These are phyloP conservation scores for Eimeria necatrix DNA, from an alignment of 169 alveolate species.

Conservation along the genomic window DNA sequence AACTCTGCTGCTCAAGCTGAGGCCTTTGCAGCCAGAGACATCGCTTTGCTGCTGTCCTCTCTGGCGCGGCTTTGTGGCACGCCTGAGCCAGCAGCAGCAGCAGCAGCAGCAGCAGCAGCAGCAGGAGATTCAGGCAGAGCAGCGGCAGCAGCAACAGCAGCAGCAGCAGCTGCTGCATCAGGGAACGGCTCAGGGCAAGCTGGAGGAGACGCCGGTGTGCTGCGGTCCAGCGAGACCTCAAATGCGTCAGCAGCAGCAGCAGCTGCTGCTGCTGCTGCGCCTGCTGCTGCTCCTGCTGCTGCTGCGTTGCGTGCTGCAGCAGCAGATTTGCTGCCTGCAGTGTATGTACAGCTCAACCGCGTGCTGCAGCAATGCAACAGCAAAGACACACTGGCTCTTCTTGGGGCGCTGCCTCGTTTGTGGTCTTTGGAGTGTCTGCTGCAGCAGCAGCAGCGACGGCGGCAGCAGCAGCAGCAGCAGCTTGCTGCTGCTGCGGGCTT, in stretches of 20 bases:
- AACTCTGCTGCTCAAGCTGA: neutral
- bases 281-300: neutral
- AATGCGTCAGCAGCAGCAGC: too few relatives aligned
- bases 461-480: neutral
- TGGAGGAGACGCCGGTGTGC: neutral
- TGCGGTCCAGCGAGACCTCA: neutral
- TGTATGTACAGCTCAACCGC: neutral
- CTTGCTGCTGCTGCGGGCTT: neutral
- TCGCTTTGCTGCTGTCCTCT: neutral
- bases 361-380: neutral
- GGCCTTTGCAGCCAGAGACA: neutral
- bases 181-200: neutral
- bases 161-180: too few relatives aligned
- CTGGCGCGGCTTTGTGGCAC: neutral
- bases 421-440: neutral
- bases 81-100: neutral
- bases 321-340: neutral
- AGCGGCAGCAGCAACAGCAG: neutral
- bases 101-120: neutral
- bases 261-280: too few relatives aligned
- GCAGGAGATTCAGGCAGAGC: neutral
- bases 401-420: neutral
- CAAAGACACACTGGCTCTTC: neutral
- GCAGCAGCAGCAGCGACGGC: neutral
- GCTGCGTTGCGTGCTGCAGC: neutral